phyloP scores from a whole-genome alignment of 2,329 filamentous ascomycete genomes.

The Akanthomyces lecanii region DNA sequence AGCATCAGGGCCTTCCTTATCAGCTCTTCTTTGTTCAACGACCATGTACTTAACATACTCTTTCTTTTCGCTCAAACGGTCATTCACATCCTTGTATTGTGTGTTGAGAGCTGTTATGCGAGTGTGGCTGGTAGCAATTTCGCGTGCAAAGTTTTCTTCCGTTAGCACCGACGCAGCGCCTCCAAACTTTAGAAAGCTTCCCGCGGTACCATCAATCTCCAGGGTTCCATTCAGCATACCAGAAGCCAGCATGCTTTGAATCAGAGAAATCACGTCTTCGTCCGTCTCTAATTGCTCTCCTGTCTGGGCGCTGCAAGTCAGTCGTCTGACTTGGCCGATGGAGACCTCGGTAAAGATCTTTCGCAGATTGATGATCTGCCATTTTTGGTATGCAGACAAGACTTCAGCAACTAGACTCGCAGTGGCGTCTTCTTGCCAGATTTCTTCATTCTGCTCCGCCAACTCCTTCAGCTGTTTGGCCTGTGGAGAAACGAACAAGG shows the following conservation, averaged over 20 bases:
- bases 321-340: conserved; percentile 47
- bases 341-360: conserved; percentile 63
- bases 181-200: conserved; percentile 50
- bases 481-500: conserved; percentile 57
- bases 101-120: conserved; percentile 43
- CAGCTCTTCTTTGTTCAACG: conserved; percentile 42
- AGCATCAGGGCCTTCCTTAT: conserved; percentile 39
- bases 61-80: conserved; percentile 50
- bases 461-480: conserved; percentile 60
- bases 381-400: conserved; percentile 66
- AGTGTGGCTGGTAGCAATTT: conserved; percentile 39
- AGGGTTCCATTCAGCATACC: conserved; percentile 51
- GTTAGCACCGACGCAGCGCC: conserved; percentile 39
- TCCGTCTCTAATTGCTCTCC: conserved; percentile 40
- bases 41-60: conserved; percentile 50
- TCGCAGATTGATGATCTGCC: conserved; percentile 69
- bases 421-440: conserved; percentile 72
- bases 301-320: conserved; percentile 53
- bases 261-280: conserved; percentile 41
- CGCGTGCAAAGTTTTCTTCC: conserved; percentile 47
- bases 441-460: conserved; percentile 49
- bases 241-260: conserved; percentile 52
- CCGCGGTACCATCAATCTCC: conserved; percentile 39
- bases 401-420: conserved; percentile 66
- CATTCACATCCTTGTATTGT: conserved; percentile 49